A percentile compares a stretch with the other conserved stretches of the same genome.
These are phyloP conservation scores for Phascolomyces articulosus DNA, from an alignment of 371 early-diverging fungal species.

Conservation along the genomic window DNA sequence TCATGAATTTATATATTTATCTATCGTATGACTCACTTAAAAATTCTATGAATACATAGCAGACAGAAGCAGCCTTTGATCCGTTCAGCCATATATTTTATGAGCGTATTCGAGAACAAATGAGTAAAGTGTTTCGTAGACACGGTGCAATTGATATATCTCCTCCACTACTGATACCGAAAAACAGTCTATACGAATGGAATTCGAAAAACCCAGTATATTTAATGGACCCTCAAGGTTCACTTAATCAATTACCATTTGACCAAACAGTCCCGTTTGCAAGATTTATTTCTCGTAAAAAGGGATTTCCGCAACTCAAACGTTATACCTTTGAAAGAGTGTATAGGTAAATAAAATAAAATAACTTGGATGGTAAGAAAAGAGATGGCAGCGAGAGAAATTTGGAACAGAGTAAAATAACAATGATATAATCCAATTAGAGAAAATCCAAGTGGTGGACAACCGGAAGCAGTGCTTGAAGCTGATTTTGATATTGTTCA, in stretches of 20 bases:
- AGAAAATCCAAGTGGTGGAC: constrained; percentile 77
- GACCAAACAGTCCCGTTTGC: constrained; percentile 95
- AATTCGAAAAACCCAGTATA: constrained; percentile 75
- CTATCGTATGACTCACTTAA: too few species aligned
- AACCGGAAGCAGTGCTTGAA: constrained; percentile 79
- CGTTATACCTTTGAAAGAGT: constrained; percentile 88
- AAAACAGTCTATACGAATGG: constrained; percentile 70
- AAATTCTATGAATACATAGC: constrained; percentile 20
- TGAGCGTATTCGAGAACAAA: constrained; percentile 72
- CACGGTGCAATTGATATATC: constrained; percentile 90
- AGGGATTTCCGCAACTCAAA: constrained; percentile 74
- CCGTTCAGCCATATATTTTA: constrained; percentile 67
- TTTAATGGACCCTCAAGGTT: constrained; percentile 83
- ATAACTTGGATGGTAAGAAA: too few species aligned
- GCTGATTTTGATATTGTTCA: constrained; percentile 94
- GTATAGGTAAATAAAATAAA: constrained; percentile 54
- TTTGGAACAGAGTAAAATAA: too few species aligned
- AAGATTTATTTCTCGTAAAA: constrained; percentile 77
- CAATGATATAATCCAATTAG: constrained; percentile 9
- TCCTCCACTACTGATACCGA: constrained; percentile 87
- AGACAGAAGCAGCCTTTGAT: constrained; percentile 53
- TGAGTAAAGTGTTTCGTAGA: constrained; percentile 79
- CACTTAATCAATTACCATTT: constrained; percentile 85
- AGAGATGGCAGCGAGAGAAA: too few species aligned
- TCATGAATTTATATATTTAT: too few species aligned